A percentile compares a stretch with the other conserved stretches of the same genome.
phyloP scores from a whole-genome alignment of 257 asterid genomes.

The Hygrophila difformis region DNA sequence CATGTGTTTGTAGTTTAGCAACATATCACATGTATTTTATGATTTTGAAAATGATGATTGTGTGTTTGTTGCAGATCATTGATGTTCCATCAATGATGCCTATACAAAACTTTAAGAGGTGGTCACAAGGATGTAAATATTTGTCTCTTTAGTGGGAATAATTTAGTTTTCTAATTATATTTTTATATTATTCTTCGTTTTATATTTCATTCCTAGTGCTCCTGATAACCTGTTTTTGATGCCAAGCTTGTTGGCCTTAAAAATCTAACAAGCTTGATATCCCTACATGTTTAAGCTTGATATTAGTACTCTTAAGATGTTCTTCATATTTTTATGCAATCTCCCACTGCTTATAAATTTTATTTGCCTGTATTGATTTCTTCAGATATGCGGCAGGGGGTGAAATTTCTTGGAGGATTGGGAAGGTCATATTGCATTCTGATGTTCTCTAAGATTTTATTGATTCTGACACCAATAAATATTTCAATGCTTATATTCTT shows the following conservation, averaged over 20 bases:
- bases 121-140: constrained; percentile 69
- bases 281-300: background rate
- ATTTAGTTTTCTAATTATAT: too few relatives aligned
- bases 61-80: constrained; percentile 55
- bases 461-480: too few relatives aligned
- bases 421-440: constrained; percentile 55
- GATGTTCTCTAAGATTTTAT: too few relatives aligned
- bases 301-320: constrained; percentile 2
- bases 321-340: too few relatives aligned
- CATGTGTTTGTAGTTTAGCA: too few relatives aligned
- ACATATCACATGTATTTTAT: too few relatives aligned
- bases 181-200: constrained; percentile 17
- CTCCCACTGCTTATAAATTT: too few relatives aligned
- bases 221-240: constrained; percentile 19
- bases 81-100: constrained; percentile 68
- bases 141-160: constrained; percentile 10
- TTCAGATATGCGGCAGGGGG: constrained; percentile 85
- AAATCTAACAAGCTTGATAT: constrained; percentile 18
- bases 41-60: constrained; percentile 10
- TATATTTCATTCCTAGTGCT: constrained; percentile 16
- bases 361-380: constrained; percentile 15
- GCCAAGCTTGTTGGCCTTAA: constrained; percentile 27
- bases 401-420: constrained; percentile 93
- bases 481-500: constrained; percentile 12
- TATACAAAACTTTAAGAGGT: constrained; percentile 80